Evolutionary conservation across 2,329 filamentous ascomycete species (phyloP), one percentile per base, ranked within the genome.

Genomic region (Dactylellina parvicollis): DNA sequence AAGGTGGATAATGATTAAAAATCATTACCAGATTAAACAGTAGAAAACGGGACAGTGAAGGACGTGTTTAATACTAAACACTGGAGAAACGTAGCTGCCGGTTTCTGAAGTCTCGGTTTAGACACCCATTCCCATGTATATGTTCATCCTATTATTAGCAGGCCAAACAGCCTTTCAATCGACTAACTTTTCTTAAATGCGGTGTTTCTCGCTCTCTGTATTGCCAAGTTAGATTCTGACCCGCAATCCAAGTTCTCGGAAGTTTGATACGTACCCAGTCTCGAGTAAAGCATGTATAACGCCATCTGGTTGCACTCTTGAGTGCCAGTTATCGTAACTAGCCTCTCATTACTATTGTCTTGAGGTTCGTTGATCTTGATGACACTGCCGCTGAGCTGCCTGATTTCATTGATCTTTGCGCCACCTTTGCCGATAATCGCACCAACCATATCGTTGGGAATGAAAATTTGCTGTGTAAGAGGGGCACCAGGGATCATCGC

Each of bases 331-430:
- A 99, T 96, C 14, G 95, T 99, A 67, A 99, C 95, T 71, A 99
- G 85, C 75, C 95, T 90, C 84, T 99, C 95, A 79, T 98, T 99
- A 85, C 92, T 98, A 83, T 96, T 98, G 82, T 98, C 95, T 81
- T 97, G 95, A 0, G 95, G 95, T 81, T 99, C 95, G 80, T 99
- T 98, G 85, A 99, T 99, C 85, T 99, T 99, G 82, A 99, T 98
- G 49, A 99, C 93, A 83, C 94, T 98, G 77, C 94, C 95, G 81
- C 91, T 96, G 78, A 99, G 88, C 81, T 97, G 92, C 77, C 95
- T 89, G 76, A 99, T 99, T 83, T 99, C 95, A 80, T 99, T 99
- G 85, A 99, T 99, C 87, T 99, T 99, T 64, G 92, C 91, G 76
- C 95, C 95, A 75, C 95, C 95, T 83, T 99, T 99, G 79, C 95